phyloP scores from a whole-genome alignment of 495 filamentous ascomycete species.

The Bacidia rubella region DNA sequence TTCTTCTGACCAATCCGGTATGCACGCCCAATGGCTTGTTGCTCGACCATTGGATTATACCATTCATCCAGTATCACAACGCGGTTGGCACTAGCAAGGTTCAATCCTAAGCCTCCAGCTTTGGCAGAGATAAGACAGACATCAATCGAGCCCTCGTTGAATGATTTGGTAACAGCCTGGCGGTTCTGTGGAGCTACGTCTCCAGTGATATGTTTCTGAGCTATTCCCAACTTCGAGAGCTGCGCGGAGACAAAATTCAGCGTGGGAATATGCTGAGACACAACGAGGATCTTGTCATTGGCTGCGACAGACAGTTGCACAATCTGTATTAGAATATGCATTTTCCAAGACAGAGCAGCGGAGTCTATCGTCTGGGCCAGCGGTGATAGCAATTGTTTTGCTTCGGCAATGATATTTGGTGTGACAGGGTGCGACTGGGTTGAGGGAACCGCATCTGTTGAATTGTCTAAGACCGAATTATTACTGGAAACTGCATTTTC shows the following conservation, averaged over 20 bases:
- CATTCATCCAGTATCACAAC: constrained; percentile 77
- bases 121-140: constrained; percentile 71
- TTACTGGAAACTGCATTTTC: too few species aligned
- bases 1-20: constrained; percentile 82
- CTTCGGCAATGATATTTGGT: background rate
- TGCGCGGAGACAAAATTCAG: constrained; percentile 52
- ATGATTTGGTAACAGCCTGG: constrained; percentile 46
- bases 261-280: constrained; percentile 58
- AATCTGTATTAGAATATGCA: constrained; percentile 50
- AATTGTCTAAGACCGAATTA: too few species aligned
- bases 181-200: constrained; percentile 36
- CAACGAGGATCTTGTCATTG: constrained; percentile 61
- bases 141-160: constrained; percentile 37
- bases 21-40: constrained; percentile 78
- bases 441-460: background rate
- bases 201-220: constrained; percentile 53
- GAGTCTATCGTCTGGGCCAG: background rate
- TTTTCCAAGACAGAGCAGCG: constrained; percentile 28
- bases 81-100: constrained; percentile 73
- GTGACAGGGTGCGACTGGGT: background rate
- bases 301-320: constrained; percentile 42
- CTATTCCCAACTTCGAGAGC: constrained; percentile 30
- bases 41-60: constrained; percentile 69
- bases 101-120: constrained; percentile 72
- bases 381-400: background rate